Percentiles rank a stretch among this genome's conserved stretches.
Evolutionary conservation across 1,284 basidiomycete genomes (phyloP).

Genomic region (Naganishia cerealis): DNA sequence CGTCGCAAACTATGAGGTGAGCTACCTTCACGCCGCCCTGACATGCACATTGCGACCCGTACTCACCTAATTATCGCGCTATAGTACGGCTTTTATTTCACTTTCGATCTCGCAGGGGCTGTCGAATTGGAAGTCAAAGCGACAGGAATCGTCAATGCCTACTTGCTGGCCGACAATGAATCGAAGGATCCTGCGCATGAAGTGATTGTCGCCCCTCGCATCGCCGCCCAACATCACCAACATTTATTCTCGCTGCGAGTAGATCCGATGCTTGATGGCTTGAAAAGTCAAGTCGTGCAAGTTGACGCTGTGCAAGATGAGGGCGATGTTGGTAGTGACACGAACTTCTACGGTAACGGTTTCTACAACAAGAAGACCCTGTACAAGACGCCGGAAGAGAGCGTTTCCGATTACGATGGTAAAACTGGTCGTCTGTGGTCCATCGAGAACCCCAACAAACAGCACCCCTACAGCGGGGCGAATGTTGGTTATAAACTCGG

Average conservation of each 20-base stretch:
- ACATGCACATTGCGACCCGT: background rate
- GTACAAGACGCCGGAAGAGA: constrained; percentile 62
- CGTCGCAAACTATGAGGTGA: constrained; percentile 52
- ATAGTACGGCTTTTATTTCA: constrained; percentile 46
- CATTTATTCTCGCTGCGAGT: constrained; percentile 59
- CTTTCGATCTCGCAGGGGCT: constrained; percentile 44
- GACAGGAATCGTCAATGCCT: constrained; percentile 68
- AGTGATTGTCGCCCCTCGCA: constrained; percentile 71
- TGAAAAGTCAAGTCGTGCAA: constrained; percentile 78
- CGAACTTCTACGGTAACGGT: constrained; percentile 79
- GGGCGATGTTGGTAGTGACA: constrained; percentile 67
- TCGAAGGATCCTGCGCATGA: constrained; percentile 56
- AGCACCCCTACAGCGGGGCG: constrained; percentile 68
- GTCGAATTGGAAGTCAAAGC: constrained; percentile 58
- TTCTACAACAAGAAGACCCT: constrained; percentile 69
- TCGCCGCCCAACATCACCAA: constrained; percentile 83
- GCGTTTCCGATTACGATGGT: constrained; percentile 66
- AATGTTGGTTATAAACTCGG: constrained; percentile 66
- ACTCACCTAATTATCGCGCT: background rate
- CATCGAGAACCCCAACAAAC: constrained; percentile 44
- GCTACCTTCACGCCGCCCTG: constrained; percentile 37
- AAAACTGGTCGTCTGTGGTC: constrained; percentile 71
- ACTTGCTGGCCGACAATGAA: constrained; percentile 55
- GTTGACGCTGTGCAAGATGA: constrained; percentile 69
- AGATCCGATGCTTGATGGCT: constrained; percentile 90